Evolutionary conservation across 1,284 basidiomycete genomes (phyloP).

Genomic region (Leucoagaricus sp.): DNA sequence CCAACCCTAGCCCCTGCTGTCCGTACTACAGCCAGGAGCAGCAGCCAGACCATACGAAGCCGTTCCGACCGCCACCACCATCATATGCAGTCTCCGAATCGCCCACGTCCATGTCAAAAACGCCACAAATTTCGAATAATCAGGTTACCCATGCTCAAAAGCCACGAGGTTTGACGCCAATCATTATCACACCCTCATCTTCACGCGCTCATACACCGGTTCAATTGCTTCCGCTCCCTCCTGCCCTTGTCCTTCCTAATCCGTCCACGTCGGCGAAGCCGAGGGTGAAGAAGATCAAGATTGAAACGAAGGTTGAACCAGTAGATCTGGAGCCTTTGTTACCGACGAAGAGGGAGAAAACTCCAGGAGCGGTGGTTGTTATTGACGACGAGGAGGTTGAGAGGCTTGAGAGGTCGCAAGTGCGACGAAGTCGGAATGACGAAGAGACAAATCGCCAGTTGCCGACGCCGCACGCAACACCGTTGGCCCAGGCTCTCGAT

Average conservation of each 20-base stretch:
- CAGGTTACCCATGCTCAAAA: background rate
- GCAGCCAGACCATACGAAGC: background rate
- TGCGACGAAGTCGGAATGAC: background rate
- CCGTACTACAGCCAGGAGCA: background rate
- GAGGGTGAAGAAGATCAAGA: background rate
- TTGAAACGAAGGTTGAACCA: background rate
- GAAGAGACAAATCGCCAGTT: background rate
- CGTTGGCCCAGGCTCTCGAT: background rate
- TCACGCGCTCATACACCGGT: background rate
- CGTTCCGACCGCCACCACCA: background rate
- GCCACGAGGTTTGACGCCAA: background rate
- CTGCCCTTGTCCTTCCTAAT: background rate
- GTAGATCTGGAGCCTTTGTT: background rate
- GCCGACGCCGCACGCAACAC: background rate
- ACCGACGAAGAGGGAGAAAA: background rate
- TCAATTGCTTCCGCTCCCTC: background rate
- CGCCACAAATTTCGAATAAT: background rate
- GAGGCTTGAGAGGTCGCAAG: background rate
- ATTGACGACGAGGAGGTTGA: background rate
- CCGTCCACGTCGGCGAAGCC: background rate
- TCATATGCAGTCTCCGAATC: background rate
- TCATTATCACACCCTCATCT: conserved; percentile 5
- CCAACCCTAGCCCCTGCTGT: background rate
- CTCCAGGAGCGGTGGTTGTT: background rate
- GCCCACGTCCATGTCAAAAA: background rate